Conservation (phyloP, 306 rosid species). For the Cotoneaster glaucophyllus region DNA sequence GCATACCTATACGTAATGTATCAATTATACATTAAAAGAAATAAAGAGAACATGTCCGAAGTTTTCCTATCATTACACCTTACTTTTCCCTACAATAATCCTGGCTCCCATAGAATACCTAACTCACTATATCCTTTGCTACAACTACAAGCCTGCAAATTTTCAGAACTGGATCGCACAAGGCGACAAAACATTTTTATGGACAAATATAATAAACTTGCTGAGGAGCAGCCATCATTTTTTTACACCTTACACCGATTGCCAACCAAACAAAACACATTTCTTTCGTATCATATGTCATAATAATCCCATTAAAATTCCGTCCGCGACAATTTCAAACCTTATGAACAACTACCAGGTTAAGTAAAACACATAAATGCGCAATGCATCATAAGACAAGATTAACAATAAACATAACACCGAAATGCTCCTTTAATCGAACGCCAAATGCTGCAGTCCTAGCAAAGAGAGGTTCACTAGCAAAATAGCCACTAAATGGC, state of each 20-base stretch:
- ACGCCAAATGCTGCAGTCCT: not conserved
- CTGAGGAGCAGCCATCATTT: not conserved
- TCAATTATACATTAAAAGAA: not conserved
- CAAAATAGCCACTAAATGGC: not conserved
- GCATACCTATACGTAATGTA: slow-evolving; percentile 3
- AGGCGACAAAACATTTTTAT: not conserved
- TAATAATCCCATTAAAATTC: not conserved
- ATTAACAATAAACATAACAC: not conserved
- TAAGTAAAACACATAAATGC: not conserved
- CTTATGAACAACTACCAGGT: not conserved
- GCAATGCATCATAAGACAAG: not conserved
- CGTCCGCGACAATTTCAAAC: not conserved
- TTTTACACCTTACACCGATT: not conserved
- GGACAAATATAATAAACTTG: not conserved
- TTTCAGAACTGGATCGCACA: not conserved
- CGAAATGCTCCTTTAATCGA: not conserved
- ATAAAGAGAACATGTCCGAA: not conserved
- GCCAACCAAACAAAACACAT: not conserved
- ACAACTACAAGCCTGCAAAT: not conserved
- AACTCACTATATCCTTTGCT: not conserved
- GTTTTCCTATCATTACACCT: not conserved
- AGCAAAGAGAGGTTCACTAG: not conserved
- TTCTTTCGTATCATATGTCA: not conserved
- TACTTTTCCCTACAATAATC: not conserved
- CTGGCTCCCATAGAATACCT: not conserved